Evolutionary conservation across 257 asterid genomes (phyloP).

Genomic region (Ligustrum vulgare): DNA sequence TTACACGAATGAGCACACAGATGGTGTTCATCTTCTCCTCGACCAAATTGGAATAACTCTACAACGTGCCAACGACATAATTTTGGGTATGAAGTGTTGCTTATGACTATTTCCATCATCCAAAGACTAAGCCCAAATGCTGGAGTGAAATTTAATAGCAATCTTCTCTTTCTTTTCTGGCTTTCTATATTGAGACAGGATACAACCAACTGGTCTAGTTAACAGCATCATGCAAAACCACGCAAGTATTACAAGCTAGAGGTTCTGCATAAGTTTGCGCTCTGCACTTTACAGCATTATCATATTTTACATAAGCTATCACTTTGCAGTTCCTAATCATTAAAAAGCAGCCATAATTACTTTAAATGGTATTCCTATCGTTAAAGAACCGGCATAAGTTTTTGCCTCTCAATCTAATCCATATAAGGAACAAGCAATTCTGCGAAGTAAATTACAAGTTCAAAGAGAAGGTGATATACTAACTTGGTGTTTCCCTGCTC

Average conservation of each 20-base stretch:
- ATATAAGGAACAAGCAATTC: neutral
- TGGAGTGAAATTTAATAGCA: neutral
- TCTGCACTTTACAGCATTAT: neutral
- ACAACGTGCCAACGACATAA: neutral
- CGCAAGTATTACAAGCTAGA: slow-evolving; percentile 14
- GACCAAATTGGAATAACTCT: neutral
- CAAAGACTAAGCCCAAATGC: neutral
- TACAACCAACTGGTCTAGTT: slow-evolving; percentile 1
- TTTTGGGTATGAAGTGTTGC: neutral
- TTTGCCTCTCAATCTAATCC: neutral
- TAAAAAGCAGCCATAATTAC: slow-evolving; percentile 8
- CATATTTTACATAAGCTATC: slow-evolving; percentile 18
- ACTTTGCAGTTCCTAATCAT: slow-evolving; percentile 13
- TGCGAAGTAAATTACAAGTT: slow-evolving; percentile 11
- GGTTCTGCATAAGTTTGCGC: slow-evolving; percentile 5
- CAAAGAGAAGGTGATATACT: slow-evolving; percentile 22
- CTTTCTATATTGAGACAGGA: neutral
- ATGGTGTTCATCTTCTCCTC: neutral
- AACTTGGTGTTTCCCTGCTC: slow-evolving; percentile 99
- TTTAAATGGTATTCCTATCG: neutral
- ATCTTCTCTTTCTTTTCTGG: neutral
- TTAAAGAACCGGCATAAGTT: neutral
- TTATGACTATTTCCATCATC: neutral
- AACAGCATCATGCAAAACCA: slow-evolving; percentile 8
- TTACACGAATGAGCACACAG: neutral